Percentiles rank a stretch among this genome's conserved stretches.
These are phyloP conservation scores for Calonectria crousiana DNA, from an alignment of 2,329 filamentous ascomycete genomes.

Conservation along the genomic window DNA sequence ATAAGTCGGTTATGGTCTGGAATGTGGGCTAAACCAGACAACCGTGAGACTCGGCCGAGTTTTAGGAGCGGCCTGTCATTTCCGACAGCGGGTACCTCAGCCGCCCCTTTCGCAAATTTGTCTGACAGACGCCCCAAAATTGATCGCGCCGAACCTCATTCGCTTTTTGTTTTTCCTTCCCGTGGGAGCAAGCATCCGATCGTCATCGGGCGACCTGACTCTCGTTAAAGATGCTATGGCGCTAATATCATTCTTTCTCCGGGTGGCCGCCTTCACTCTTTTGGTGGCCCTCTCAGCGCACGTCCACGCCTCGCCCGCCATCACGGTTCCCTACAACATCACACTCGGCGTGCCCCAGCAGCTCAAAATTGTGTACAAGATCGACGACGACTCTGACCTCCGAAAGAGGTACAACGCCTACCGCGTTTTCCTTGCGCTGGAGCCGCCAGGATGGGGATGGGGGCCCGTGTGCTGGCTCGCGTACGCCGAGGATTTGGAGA, in stretches of 20 bases:
- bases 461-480: conserved; percentile 38
- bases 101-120: neutral
- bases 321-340: conserved; percentile 38
- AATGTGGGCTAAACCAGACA: neutral
- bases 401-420: conserved; percentile 30
- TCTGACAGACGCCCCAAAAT: neutral
- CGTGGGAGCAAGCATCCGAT: neutral
- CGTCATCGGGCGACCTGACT: neutral
- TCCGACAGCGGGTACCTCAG: neutral
- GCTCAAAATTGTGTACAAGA: conserved; percentile 30
- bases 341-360: conserved; percentile 29
- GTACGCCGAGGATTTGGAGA: conserved; percentile 24
- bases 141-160: neutral
- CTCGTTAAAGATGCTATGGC: conserved; percentile 26
- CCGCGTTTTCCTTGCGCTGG: conserved; percentile 38
- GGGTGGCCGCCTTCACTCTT: conserved; percentile 30
- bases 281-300: conserved; percentile 19
- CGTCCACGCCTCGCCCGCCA: conserved; percentile 22
- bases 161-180: neutral
- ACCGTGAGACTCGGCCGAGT: neutral
- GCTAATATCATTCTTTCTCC: conserved; percentile 25
- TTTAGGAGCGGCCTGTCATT: neutral
- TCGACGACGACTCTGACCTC: conserved; percentile 27
- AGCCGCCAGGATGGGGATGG: conserved; percentile 38
- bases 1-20: neutral